Evolutionary conservation across 2,329 filamentous ascomycete species (phyloP).

Genomic region (Penicillium sp.): DNA sequence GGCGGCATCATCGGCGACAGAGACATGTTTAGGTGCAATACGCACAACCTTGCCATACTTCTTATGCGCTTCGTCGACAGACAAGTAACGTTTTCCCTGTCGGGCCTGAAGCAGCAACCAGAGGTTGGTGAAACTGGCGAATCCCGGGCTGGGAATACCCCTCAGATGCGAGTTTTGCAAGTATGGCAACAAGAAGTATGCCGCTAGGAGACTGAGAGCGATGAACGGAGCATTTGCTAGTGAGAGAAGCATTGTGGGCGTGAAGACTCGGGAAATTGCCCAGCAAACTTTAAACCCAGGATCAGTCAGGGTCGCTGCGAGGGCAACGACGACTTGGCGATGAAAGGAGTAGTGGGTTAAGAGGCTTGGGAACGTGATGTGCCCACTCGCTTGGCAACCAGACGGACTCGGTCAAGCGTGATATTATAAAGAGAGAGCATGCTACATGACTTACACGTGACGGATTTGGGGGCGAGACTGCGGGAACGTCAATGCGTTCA

Average conservation of each 20-base stretch:
- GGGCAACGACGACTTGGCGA: background rate
- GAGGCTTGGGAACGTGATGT: background rate
- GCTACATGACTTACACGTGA: background rate
- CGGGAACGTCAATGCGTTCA: background rate
- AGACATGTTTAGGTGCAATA: constrained; percentile 82
- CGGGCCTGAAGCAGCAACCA: constrained; percentile 73
- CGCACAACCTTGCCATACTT: constrained; percentile 75
- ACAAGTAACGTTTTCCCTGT: constrained; percentile 62
- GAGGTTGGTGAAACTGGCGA: constrained; percentile 69
- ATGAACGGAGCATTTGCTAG: background rate
- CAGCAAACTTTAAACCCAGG: background rate
- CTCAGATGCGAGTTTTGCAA: constrained; percentile 55
- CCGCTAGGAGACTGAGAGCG: constrained; percentile 4
- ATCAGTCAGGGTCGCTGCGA: background rate
- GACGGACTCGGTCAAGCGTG: background rate
- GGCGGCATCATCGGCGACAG: constrained; percentile 73
- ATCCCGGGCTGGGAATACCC: constrained; percentile 52
- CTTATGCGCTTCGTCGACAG: constrained; percentile 72
- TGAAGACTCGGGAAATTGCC: background rate
- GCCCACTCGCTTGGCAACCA: background rate
- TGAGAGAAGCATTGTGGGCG: background rate
- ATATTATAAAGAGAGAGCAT: background rate
- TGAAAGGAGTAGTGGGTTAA: background rate
- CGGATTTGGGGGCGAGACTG: background rate
- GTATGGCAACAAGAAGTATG: constrained; percentile 61